Conservation (phyloP, 2,329 filamentous ascomycete species). For the Hypoxylon sp. region DNA sequence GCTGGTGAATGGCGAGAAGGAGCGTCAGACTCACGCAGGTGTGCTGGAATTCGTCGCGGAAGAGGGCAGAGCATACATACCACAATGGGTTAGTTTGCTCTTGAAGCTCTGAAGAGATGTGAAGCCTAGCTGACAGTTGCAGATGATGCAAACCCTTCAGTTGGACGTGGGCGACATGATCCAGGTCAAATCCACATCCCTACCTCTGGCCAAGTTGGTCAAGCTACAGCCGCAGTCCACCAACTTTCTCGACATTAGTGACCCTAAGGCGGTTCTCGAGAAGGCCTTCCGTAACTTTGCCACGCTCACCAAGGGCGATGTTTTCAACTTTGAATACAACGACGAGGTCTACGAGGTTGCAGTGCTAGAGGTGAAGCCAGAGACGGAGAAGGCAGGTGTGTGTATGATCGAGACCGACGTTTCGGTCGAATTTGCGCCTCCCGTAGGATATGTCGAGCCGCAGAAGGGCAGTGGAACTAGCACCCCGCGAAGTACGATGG, state of each 20-base stretch:
- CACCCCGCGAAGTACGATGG: constrained; percentile 78
- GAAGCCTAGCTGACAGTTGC: constrained; percentile 44
- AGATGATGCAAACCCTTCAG: constrained; percentile 93
- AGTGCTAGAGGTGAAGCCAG: constrained; percentile 92
- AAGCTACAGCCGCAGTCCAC: constrained; percentile 96
- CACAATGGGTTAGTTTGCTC: constrained; percentile 80
- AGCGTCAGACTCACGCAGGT: constrained; percentile 88
- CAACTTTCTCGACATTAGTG: constrained; percentile 95
- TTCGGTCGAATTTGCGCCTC: constrained; percentile 94
- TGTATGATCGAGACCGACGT: constrained; percentile 97
- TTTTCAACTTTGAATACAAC: constrained; percentile 98
- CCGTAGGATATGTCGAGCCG: constrained; percentile 93
- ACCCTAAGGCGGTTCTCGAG: constrained; percentile 96
- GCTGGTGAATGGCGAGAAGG: constrained; percentile 87
- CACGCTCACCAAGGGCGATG: constrained; percentile 89
- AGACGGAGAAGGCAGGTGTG: constrained; percentile 84
- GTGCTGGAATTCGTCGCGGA: constrained; percentile 98
- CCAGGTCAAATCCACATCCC: constrained; percentile 93
- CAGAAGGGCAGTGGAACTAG: constrained; percentile 83
- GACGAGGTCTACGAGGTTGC: constrained; percentile 93
- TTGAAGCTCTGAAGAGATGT: neutral
- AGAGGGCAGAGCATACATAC: constrained; percentile 95
- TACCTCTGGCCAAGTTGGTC: constrained; percentile 90
- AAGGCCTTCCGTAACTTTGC: constrained; percentile 97
- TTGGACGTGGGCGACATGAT: constrained; percentile 95